Conservation (phyloP, 768 basidiomycete species). For the Dioszegia crocea region DNA sequence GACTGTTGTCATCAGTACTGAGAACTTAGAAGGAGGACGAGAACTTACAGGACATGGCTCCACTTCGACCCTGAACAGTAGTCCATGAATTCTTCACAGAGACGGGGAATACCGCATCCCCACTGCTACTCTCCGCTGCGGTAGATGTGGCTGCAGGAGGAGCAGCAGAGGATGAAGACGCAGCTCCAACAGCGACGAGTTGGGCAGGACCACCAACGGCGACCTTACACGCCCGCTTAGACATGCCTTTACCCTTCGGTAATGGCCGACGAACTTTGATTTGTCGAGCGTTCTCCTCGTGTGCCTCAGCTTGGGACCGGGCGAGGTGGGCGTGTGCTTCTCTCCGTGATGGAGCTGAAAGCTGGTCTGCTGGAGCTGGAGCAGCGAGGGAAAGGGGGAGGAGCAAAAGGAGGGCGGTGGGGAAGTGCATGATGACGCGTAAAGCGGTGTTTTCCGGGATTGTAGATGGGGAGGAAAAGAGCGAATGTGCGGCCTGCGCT, state of each 20-base stretch:
- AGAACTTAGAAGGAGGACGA: not conserved
- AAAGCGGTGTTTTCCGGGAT: too few species aligned
- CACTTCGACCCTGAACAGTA: slow-evolving; percentile 3
- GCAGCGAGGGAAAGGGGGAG: slow-evolving; percentile 10
- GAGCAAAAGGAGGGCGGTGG: slow-evolving; percentile 1
- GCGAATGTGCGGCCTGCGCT: slow-evolving; percentile 2
- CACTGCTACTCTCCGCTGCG: not conserved
- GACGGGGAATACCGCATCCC: slow-evolving; percentile 5
- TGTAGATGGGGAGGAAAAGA: not conserved
- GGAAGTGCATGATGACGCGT: not conserved
- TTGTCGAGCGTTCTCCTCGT: not conserved
- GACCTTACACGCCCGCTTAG: slow-evolving; percentile 3
- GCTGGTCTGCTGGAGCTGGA: not conserved
- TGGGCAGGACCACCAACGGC: not conserved
- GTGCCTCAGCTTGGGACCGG: not conserved
- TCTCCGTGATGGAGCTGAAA: not conserved
- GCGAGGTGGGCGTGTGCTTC: not conserved
- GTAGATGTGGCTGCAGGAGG: not conserved
- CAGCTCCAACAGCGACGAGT: not conserved
- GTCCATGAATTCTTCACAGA: slow-evolving; percentile 3
- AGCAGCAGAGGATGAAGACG: not conserved
- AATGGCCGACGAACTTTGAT: slow-evolving; percentile 1
- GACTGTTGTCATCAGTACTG: slow-evolving; percentile 14
- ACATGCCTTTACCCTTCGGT: not conserved
- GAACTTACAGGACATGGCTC: slow-evolving; percentile 4